Base-by-base conservation (phyloP, 176 grass and related monocot genomes). In the Phoenix dactylifera region DNA sequence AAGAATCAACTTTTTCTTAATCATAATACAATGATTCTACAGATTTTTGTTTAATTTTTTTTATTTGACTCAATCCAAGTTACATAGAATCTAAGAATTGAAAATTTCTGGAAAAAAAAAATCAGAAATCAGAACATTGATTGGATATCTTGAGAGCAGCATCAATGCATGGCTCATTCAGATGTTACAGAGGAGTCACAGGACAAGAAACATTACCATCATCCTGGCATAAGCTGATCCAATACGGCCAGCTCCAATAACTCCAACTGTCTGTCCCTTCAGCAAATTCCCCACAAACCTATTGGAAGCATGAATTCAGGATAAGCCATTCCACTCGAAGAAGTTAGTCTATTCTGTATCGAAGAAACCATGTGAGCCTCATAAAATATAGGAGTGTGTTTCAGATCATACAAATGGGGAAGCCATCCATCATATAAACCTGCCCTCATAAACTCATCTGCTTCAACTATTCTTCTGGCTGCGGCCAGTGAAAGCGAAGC, bases 251-350 rank as follows among this genome's bases (percentile, higher is more conserved):
- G 90, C 90, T 79, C 90, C 90, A 22, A 95, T 95, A 12, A 89
- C 90, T 57, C 90, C 90, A 53, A 95, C 90, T 16, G 82, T 95
- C 74, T 95, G 90, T 0, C 86, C 90, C 70, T 89, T 95, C 51
- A 97, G 86, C 65, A 97, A 65, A 77, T 97, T 91, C 39, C 92
- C 92, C 17, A 97, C 92, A 72, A 97, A 97, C 19, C 87, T 96
- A 19, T 4, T 1, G 35, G 39, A 5, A 51, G 10, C 1, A 12
- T 9, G 7, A 44, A 14, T 44, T 12, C 35, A 44, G 35, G 35
- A 44, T 12, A 44, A 44, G 29, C 0, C 35, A 44, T 12, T 44
- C 35, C 6, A 44, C 35, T 44, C 0, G 2, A 44, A 44, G 35
- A 44, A 44, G 28, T 44, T 44, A 44, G 9, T 44, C 35, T 44